Conservation (phyloP, 495 filamentous ascomycete species). For the Pseudevernia furfuracea region DNA sequence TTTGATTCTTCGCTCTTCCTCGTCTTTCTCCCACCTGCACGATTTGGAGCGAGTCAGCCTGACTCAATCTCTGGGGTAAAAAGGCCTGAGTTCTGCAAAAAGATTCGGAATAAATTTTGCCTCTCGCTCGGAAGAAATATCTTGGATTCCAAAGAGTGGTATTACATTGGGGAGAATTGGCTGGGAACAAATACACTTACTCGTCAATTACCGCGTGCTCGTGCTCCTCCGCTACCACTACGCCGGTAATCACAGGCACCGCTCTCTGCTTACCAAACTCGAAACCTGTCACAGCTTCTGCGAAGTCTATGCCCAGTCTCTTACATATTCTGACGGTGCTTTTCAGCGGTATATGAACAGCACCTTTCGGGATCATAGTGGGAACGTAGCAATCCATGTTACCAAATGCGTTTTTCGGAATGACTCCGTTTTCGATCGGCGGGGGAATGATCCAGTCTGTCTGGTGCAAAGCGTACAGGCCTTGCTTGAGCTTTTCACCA, state of each 20-base stretch:
- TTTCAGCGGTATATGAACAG: conserved; percentile 71
- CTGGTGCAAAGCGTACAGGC: conserved; percentile 75
- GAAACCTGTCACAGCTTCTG: conserved; percentile 93
- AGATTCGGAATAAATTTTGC: neutral
- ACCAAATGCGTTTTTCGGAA: conserved; percentile 90
- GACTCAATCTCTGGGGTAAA: neutral
- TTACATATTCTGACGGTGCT: conserved; percentile 74
- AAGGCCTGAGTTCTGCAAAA: neutral
- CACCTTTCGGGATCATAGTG: conserved; percentile 81
- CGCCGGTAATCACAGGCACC: conserved; percentile 82
- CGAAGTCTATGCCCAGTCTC: conserved; percentile 76
- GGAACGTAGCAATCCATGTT: conserved; percentile 96
- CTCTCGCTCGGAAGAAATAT: neutral
- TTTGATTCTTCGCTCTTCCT: conserved; percentile 66
- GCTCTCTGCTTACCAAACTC: conserved; percentile 92
- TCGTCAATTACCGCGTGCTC: conserved; percentile 64
- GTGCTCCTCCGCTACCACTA: conserved; percentile 78
- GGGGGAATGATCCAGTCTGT: conserved; percentile 90
- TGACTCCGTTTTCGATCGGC: conserved; percentile 70
- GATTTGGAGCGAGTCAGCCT: neutral
- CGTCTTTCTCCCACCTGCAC: conserved; percentile 62
- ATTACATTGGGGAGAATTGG: neutral
- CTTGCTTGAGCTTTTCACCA: conserved; percentile 78
- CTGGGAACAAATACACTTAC: neutral
- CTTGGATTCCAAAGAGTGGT: neutral